Conservation (phyloP, 1,284 basidiomycete genomes). For the Trichosporon sp. region DNA sequence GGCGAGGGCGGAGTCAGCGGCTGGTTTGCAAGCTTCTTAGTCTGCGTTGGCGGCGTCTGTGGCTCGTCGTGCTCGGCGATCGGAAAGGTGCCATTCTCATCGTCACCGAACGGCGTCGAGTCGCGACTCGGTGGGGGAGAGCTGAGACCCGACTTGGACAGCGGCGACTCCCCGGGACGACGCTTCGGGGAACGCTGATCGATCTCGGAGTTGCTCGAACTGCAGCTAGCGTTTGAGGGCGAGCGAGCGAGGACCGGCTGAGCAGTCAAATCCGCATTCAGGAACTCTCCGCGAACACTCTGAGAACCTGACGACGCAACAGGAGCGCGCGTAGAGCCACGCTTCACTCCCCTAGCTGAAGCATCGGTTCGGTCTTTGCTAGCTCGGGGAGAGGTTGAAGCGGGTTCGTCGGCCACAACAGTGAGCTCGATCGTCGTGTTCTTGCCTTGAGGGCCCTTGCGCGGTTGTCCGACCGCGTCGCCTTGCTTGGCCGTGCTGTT, state of each 20-base stretch:
- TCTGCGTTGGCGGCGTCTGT: slow-evolving; percentile 3
- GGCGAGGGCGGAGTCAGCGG: not conserved
- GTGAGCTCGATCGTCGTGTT: slow-evolving; percentile 11
- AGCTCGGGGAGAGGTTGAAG: not conserved
- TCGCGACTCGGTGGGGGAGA: slow-evolving; percentile 39
- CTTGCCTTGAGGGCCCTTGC: slow-evolving; percentile 36
- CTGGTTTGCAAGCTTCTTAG: not conserved
- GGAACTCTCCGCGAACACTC: slow-evolving; percentile 1
- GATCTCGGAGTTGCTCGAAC: slow-evolving; percentile 31
- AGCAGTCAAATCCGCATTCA: not conserved
- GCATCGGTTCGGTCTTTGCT: slow-evolving; percentile 10
- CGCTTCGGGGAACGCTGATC: slow-evolving; percentile 34
- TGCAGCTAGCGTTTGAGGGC: slow-evolving; percentile 30
- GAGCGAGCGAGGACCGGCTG: slow-evolving; percentile 25
- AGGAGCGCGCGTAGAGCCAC: slow-evolving; percentile 32
- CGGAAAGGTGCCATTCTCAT: slow-evolving; percentile 9
- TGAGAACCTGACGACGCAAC: slow-evolving; percentile 10
- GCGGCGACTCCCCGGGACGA: slow-evolving; percentile 25
- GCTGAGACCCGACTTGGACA: slow-evolving; percentile 31
- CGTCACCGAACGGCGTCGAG: slow-evolving; percentile 23
- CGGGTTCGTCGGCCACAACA: slow-evolving; percentile 18
- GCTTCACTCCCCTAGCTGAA: slow-evolving; percentile 35
- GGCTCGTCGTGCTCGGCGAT: slow-evolving; percentile 27
- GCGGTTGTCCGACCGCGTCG: slow-evolving; percentile 50
- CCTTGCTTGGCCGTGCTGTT: slow-evolving; percentile 33